Conservation (phyloP, 2,329 filamentous ascomycete species). For the Ophiostoma perfectum region DNA sequence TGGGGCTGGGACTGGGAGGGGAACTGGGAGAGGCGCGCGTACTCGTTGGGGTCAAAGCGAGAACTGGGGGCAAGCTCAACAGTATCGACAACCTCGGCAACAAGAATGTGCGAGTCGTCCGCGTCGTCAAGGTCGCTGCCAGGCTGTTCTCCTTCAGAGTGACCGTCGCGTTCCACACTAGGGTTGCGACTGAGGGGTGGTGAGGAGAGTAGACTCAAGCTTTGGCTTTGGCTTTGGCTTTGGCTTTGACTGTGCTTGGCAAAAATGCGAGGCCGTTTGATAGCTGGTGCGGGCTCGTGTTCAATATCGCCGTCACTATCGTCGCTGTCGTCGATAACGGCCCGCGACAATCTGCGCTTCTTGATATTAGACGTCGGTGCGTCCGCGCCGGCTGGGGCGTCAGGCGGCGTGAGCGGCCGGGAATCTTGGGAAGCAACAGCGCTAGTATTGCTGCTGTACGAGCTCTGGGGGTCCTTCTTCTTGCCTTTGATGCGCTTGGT, state of each 20-base stretch:
- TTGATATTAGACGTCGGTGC: not conserved
- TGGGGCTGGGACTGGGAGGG: not conserved
- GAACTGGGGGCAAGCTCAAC: conserved; percentile 18
- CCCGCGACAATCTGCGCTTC: not conserved
- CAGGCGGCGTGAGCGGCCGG: not conserved
- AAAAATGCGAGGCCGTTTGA: not conserved
- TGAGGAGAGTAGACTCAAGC: not conserved
- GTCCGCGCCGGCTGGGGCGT: not conserved
- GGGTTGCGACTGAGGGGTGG: conserved; percentile 15
- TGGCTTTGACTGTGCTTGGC: not conserved
- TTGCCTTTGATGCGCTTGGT: not conserved
- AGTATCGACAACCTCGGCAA: not conserved
- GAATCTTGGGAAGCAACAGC: not conserved
- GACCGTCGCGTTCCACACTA: conserved; percentile 13
- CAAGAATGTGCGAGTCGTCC: not conserved
- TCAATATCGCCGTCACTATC: conserved; percentile 1
- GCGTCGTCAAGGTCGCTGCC: not conserved
- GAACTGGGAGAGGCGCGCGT: conserved; percentile 17
- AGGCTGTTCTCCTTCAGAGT: not conserved
- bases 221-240: conserved; percentile 8
- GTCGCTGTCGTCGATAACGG: not conserved
- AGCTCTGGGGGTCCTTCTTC: not conserved
- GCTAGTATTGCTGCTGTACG: not conserved
- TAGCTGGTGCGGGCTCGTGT: not conserved
- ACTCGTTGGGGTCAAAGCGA: conserved; percentile 22